These are phyloP conservation scores for Sporothrix brasiliensis DNA, from an alignment of 2,329 filamentous ascomycete species.

Conservation along the genomic window DNA sequence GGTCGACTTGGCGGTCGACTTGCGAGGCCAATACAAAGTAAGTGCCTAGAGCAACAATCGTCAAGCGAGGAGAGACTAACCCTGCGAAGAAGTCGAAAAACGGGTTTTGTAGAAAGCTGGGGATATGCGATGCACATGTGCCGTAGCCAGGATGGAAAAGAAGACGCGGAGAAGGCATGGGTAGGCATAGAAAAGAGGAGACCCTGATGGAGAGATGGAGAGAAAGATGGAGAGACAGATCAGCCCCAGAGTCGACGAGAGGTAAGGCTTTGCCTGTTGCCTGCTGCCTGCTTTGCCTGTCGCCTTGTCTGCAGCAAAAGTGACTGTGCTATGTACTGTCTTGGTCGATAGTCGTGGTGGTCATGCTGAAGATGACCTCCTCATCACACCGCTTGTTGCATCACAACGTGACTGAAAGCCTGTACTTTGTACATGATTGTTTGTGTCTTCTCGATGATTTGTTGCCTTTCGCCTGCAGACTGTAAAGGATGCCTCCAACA, in stretches of 20 bases:
- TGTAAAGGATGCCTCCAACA: neutral
- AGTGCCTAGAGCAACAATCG: neutral
- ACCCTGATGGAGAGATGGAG: neutral
- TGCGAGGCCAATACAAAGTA: slow-evolving; percentile 13
- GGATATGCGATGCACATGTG: slow-evolving; percentile 12
- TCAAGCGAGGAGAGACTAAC: neutral
- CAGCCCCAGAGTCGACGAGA: neutral
- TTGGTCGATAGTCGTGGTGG: too few relatives aligned
- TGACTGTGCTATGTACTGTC: neutral
- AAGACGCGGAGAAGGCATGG: slow-evolving; percentile 7
- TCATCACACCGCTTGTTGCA: slow-evolving; percentile 28
- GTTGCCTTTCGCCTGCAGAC: neutral
- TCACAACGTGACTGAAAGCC: neutral
- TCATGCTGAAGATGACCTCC: neutral
- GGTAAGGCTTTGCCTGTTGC: slow-evolving; percentile 17
- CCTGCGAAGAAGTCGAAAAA: neutral
- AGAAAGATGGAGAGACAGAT: neutral
- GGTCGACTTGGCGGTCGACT: slow-evolving; percentile 5
- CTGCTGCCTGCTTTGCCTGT: neutral
- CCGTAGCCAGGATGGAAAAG: slow-evolving; percentile 10
- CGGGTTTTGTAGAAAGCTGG: neutral
- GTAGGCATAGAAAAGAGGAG: neutral
- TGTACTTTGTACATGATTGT: neutral
- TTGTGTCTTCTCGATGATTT: neutral
- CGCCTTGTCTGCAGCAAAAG: neutral